Conservation (phyloP, 768 basidiomycete genomes). For the Podaxis pistillaris region DNA sequence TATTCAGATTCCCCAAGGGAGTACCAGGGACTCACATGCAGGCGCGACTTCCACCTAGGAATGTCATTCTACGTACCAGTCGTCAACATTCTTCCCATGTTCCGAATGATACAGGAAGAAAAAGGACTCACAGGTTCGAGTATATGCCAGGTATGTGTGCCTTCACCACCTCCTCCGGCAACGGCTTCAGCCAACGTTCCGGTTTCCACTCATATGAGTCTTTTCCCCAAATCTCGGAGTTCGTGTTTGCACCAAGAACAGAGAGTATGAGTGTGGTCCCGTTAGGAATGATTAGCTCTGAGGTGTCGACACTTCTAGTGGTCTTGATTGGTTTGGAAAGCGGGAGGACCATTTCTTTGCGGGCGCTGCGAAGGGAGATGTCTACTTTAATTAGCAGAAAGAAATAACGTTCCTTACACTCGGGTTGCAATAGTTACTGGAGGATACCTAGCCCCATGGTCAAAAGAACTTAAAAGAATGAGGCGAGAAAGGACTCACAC, state of each 20-base stretch:
- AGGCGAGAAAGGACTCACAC: conserved; percentile 22
- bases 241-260: conserved; percentile 36
- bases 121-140: conserved; percentile 31
- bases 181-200: conserved; percentile 43
- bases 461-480: neutral
- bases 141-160: conserved; percentile 33
- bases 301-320: conserved; percentile 29
- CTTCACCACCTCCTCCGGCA: conserved; percentile 34
- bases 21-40: conserved; percentile 16
- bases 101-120: neutral
- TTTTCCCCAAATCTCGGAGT: conserved; percentile 43
- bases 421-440: conserved; percentile 22
- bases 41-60: too few species aligned
- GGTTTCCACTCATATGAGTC: conserved; percentile 53
- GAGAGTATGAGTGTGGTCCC: conserved; percentile 37
- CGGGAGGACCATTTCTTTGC: conserved; percentile 33
- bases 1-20: too few species aligned
- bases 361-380: conserved; percentile 7
- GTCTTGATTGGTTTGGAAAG: conserved; percentile 42
- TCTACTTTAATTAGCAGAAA: neutral
- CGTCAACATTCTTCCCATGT: too few species aligned
- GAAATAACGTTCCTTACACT: conserved; percentile 20
- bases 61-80: too few species aligned
- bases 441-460: conserved; percentile 19
- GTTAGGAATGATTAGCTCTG: conserved; percentile 35